Conservation (phyloP, 805 yeast genomes). For the Kodamaea sagamina region DNA sequence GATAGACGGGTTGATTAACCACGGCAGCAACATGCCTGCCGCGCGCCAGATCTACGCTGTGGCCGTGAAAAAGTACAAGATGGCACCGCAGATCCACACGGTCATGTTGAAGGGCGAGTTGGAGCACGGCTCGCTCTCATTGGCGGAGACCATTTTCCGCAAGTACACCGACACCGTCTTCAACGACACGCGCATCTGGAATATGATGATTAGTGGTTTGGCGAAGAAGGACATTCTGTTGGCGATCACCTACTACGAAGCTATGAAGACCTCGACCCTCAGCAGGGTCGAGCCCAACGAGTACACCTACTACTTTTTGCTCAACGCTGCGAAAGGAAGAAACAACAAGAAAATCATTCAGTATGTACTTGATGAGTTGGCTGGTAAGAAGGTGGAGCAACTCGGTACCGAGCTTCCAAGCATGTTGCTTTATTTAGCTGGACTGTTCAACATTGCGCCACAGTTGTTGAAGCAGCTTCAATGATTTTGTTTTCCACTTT, state of each 20-base stretch:
- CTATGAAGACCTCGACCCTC: constrained; percentile 28
- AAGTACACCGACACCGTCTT: constrained; percentile 36
- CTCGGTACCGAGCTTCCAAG: constrained; percentile 46
- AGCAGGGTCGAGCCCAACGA: constrained; percentile 42
- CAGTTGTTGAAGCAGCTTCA: not conserved
- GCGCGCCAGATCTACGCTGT: constrained; percentile 52
- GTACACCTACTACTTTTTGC: constrained; percentile 51
- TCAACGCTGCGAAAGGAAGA: constrained; percentile 38
- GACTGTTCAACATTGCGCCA: constrained; percentile 5
- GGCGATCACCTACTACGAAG: constrained; percentile 43
- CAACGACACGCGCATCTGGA: constrained; percentile 43
- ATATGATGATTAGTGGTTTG: constrained; percentile 37
- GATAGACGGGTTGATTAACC: constrained; percentile 53
- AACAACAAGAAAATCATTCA: constrained; percentile 35
- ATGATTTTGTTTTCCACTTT: too few relatives aligned
- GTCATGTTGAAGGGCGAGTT: constrained; percentile 51
- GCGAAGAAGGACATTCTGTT: constrained; percentile 34
- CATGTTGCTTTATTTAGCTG: constrained; percentile 22
- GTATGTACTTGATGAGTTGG: constrained; percentile 41
- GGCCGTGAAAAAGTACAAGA: constrained; percentile 36
- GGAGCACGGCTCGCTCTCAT: constrained; percentile 35
- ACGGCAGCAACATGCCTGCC: constrained; percentile 47
- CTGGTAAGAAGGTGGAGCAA: constrained; percentile 24
- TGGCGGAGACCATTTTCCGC: constrained; percentile 35
- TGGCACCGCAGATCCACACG: constrained; percentile 42